Base-by-base conservation (phyloP, 139 green algal genomes). In the Chlorella sp. region DNA sequence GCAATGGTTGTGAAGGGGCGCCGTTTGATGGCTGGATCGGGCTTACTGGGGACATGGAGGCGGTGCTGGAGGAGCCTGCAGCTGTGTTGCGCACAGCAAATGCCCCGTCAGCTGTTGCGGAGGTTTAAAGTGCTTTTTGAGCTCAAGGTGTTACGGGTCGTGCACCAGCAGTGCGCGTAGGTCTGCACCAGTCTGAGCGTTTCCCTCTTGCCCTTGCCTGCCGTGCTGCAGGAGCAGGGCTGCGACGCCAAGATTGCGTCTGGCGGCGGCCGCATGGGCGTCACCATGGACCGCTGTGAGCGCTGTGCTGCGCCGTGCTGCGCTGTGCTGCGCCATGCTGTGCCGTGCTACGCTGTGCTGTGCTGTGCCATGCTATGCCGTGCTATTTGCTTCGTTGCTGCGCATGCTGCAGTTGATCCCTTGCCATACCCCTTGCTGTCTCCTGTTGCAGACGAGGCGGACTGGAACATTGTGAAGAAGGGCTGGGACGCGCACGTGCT, bases 261-360 rank as follows among this genome's bases (percentile, higher is more conserved):
- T 13, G 97, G 97, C 40, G 97, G 96, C 46, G 97, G 97, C 8
- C 92, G 97, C 88, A 99, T 99, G 97, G 34, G 88, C 51, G 93
- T 98, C 43, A 98, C 96, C 75, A 99, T 99, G 97, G 97, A 99
- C 80, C 93, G 96, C 44, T 99, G 98, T 82, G 96, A 99, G 93
- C 90, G 58, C 7, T 43, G 6, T 14, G 41, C 40, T 60, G 26
- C 24, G 36, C 19, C 30, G 36, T 56, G 38, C 24, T 16, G 19
- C n/a, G 28, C 28, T 81, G 17, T 17, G 17, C 36, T 24, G 32
- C 16, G 19, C 7, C 48, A 32, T 40, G 13, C 46, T 68, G 30
- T 0, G 4, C 14, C 32, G 16, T 11, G 16, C 1, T 17, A 6
- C n/a, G 17, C 74, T 44, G 48, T 11, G 26, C n/a, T 11, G 13